A percentile compares a stretch with the other conserved stretches of the same genome.
phyloP scores from a whole-genome alignment of 2,329 filamentous ascomycete species.

The Aspergillus arachidicola region DNA sequence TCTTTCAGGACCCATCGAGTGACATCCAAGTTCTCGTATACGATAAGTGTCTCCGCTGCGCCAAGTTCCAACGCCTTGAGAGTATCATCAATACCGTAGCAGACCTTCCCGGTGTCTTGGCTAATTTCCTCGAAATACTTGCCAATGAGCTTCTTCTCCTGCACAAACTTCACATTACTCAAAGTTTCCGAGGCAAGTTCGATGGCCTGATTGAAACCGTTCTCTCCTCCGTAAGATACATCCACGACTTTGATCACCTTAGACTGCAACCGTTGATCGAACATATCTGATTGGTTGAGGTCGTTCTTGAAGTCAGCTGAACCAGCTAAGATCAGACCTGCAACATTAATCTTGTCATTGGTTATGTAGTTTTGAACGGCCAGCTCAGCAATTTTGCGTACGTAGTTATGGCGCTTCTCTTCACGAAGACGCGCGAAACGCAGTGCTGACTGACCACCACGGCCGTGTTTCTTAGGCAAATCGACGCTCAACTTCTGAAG shows the following conservation, averaged over 20 bases:
- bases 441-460: constrained; percentile 98
- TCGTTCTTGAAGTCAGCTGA: constrained; percentile 99
- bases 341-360: constrained; percentile 96
- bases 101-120: constrained; percentile 93
- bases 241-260: constrained; percentile 99
- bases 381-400: constrained; percentile 96
- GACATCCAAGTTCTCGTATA: constrained; percentile 96
- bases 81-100: constrained; percentile 97
- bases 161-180: constrained; percentile 99
- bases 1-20: constrained; percentile 89
- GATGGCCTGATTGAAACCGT: constrained; percentile 99
- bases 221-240: constrained; percentile 97
- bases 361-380: constrained; percentile 99
- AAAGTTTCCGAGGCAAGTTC: constrained; percentile 93
- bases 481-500: constrained; percentile 99
- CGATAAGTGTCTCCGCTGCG: constrained; percentile 90
- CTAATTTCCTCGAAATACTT: constrained; percentile 99
- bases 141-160: constrained; percentile 99
- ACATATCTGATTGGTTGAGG: constrained; percentile 95
- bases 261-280: constrained; percentile 83
- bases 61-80: constrained; percentile 95
- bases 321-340: constrained; percentile 91
- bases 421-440: constrained; percentile 99
- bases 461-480: constrained; percentile 98
- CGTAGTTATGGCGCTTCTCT: constrained; percentile 99